Evolutionary conservation across 164 flowering plant species (phyloP), one percentile per base, ranked within the genome.

Genomic region (Cinnamomum micranthum): DNA sequence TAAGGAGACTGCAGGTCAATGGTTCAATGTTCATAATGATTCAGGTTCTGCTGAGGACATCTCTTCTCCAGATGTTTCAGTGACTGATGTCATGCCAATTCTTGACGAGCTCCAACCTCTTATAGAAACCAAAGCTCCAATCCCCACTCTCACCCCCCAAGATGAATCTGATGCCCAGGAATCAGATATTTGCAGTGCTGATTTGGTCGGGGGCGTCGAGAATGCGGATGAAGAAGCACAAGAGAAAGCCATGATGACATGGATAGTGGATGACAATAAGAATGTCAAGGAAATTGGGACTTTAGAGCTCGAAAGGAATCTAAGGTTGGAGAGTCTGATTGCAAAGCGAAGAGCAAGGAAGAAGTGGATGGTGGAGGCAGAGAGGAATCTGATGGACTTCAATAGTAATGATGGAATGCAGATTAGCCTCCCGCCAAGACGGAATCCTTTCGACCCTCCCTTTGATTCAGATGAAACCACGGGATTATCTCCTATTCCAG

Each of bases 51-150:
- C 89, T 82, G 85, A 88, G 1, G 97, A 89, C 82, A 91, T 94
- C 75, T 95, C 97, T 22, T 95, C 99, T 19, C 92, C 98, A 0
- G 98, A 93, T 89, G 89, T 97, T 65, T 92, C 98, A 33, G 84
- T 95, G 94, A 84, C 95, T n/a, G 97, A 91, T 75, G 89, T 95
- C 31, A 81, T 93, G 20, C 98, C 98, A 50, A 84, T 93, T 90
- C 94, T 93, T 20, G 93, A 95, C 84, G 97, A 95, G 88, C 96
- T 95, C 51, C 93, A 93, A 77, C 97, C 97, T 2, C 88, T 95
- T 76, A 77, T 95, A 72, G 92, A 88, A 28, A 72, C 79, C 31
- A 93, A 84, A 51, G 71, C 83, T 80, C 83, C 89, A 50, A 1
- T 55, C n/a, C 91, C 81, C 66, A 79, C 79, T 79, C 75, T 22